Base-by-base conservation (phyloP, 805 yeast species). In the Ogataea salicorniae region DNA sequence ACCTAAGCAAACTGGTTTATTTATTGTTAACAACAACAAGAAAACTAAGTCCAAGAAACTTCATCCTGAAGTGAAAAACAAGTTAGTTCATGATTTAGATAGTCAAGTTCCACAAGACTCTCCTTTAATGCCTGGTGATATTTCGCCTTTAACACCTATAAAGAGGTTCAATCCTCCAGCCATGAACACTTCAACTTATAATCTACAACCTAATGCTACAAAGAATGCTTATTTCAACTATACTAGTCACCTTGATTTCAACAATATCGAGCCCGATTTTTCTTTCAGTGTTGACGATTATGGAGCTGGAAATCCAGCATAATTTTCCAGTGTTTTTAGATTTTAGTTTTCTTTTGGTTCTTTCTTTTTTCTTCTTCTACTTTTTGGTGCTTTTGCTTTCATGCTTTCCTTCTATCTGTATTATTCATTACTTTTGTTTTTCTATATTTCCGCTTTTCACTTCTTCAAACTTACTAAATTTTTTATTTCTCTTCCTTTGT, bases 231-330 rank as follows among this genome's bases (percentile, higher is more conserved):
- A 37, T 33, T 36, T 43, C 23, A 13, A 47, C 41, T 51, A 48
- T 44, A 53, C 50, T 17, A 34, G 34, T 26, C 41, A 37, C 18
- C 42, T 37, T 5, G 56, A 52, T 17, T 46, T 53, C 33, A 29
- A 42, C 6, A 48, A 46, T 23, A 33, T 54, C 23, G 59, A 55
- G 3, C 46, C 49, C 17, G 59, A 57, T 36, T 56, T 54, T 43
- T 59, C 63, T 9, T 59, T 59, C 48, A 56, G 49, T 45, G 53
- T 56, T 13, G 60, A 56, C 34, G 62, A 56, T 38, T 54, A 55
- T 45, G 48, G 40, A 31, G 11, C 50, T 7, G 54, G 52, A 20
- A 46, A 46, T 39, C n/a, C 39, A 5, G 34, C 39, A 7, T 45
- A 29, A 18, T 13, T 8, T 5, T 41, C 29, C n/a, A n/a, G n/a